A percentile compares a stretch with the other conserved stretches of the same genome.
Evolutionary conservation across 2,329 filamentous ascomycete genomes (phyloP).

Genomic region (Escovopsis sp.): DNA sequence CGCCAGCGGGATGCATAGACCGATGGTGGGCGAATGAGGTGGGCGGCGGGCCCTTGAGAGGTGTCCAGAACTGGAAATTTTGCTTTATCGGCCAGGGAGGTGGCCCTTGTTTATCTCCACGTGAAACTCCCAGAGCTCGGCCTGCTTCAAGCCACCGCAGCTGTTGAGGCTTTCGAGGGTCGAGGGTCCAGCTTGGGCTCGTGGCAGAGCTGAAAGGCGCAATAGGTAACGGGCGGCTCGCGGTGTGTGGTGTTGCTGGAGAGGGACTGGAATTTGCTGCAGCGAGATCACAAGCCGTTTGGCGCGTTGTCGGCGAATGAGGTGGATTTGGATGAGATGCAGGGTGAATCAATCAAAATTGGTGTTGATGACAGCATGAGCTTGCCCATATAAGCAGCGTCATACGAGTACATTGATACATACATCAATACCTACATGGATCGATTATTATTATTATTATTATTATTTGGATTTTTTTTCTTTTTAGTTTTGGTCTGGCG

Average conservation of each 20-base stretch:
- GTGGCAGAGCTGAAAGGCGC: background rate
- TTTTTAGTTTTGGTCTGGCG: no score
- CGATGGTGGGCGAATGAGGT: background rate
- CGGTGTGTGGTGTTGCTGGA: background rate
- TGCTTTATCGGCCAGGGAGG: background rate
- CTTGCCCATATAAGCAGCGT: background rate
- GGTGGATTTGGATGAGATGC: background rate
- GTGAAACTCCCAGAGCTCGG: background rate
- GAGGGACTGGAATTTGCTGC: background rate
- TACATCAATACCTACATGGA: no score
- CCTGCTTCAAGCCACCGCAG: background rate
- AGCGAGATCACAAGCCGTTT: no score
- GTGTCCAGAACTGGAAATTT: constrained; percentile 1
- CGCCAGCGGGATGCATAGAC: background rate
- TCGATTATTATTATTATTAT: no score
- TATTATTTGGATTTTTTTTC: no score
- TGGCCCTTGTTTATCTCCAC: background rate
- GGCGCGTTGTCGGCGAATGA: background rate
- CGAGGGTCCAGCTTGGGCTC: background rate
- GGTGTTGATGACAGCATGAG: background rate
- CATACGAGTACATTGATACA: no score
- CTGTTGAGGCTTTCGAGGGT: background rate
- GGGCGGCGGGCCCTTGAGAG: background rate
- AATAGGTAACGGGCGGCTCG: background rate
- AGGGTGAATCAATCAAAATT: no score